Conservation (phyloP, 208 protist species). For the Angomonas deanei region DNA sequence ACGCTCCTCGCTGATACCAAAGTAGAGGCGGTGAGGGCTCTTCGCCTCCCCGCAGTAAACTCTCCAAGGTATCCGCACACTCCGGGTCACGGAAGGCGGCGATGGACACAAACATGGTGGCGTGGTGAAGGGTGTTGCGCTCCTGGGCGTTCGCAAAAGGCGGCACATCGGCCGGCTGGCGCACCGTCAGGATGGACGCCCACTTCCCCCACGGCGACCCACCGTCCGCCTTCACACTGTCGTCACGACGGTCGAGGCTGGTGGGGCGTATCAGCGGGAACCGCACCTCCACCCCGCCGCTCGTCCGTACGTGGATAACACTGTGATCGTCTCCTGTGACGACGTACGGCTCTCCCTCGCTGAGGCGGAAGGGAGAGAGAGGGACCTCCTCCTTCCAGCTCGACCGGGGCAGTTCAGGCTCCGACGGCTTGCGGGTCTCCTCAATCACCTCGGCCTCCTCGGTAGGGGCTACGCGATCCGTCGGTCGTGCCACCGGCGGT, state of each 20-base stretch:
- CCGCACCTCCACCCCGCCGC: not conserved
- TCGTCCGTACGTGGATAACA: not conserved
- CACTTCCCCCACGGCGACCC: slow-evolving; percentile 10
- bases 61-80: slow-evolving; percentile 77
- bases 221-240: not conserved
- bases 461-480: no score
- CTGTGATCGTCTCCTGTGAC: not conserved
- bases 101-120: slow-evolving; percentile 87
- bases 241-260: not conserved
- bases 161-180: slow-evolving; percentile 18
- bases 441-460: no score
- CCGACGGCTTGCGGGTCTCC: no score
- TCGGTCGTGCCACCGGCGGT: no score
- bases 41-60: slow-evolving; percentile 51
- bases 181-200: slow-evolving; percentile 14
- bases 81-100: slow-evolving; percentile 82
- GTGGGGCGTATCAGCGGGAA: not conserved
- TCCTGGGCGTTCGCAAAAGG: slow-evolving; percentile 20
- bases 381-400: no score
- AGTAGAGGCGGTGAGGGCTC: slow-evolving; percentile 53
- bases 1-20: slow-evolving; percentile 83
- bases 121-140: slow-evolving; percentile 23
- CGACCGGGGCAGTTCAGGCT: no score
- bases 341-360: no score
- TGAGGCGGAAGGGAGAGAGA: not conserved